Evolutionary conservation across 768 basidiomycete genomes (phyloP).

Genomic region (Trichaptum fuscoviolaceum): DNA sequence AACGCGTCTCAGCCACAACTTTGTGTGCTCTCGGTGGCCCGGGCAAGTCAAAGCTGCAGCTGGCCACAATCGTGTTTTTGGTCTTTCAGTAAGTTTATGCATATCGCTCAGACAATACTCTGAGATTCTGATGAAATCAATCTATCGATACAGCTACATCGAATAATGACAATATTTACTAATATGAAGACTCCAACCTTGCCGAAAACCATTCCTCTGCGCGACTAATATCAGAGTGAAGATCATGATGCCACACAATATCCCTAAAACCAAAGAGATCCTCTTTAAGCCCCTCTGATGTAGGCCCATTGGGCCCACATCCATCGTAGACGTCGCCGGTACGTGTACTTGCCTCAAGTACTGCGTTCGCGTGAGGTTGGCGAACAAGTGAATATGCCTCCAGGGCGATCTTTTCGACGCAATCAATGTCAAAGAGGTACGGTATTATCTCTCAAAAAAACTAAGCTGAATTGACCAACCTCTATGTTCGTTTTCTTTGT

Average conservation of each 20-base stretch:
- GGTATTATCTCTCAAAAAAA: no score
- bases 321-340: constrained; percentile 42
- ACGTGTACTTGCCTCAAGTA: constrained; percentile 35
- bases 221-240: constrained; percentile 32
- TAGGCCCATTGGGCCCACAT: constrained; percentile 29
- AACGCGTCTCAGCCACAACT: background rate
- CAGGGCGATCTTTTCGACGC: constrained; percentile 34
- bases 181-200: background rate
- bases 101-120: no score
- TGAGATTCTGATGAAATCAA: no score
- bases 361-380: constrained; percentile 44
- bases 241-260: constrained; percentile 46
- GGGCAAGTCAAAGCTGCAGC: no score
- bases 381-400: constrained; percentile 40
- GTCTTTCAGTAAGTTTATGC: no score
- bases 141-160: no score
- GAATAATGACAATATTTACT: no score
- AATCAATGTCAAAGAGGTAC: background rate
- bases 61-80: no score
- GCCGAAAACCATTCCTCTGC: constrained; percentile 21
- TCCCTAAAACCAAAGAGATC: constrained; percentile 38
- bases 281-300: constrained; percentile 25
- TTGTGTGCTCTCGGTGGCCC: background rate
- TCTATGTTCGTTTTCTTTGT: constrained; percentile 35
- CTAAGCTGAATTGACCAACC: constrained; percentile 19